Evolutionary conservation across 192 early-diverging fungal species (phyloP).

Genomic region (Coemansia sp.): DNA sequence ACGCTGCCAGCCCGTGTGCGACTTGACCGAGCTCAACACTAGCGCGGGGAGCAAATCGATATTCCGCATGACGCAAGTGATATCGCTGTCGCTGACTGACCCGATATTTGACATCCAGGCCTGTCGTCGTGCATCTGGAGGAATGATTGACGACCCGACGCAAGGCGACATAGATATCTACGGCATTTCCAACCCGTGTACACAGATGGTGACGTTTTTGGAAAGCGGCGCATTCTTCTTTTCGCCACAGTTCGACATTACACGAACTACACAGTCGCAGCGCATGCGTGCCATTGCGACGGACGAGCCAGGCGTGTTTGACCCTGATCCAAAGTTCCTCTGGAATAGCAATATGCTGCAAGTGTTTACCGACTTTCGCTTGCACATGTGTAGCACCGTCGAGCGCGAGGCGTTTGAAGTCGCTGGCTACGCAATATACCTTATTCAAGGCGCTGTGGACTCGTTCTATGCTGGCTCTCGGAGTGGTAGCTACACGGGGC

Average conservation of each 20-base stretch:
- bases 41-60: slow-evolving; percentile 29
- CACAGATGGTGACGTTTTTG: slow-evolving; percentile 72
- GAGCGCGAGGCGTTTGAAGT: slow-evolving; percentile 70
- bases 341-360: slow-evolving; percentile 91
- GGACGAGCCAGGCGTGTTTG: slow-evolving; percentile 43
- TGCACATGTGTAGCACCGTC: slow-evolving; percentile 62
- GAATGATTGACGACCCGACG: slow-evolving; percentile 41
- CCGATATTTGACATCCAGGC: slow-evolving; percentile 66
- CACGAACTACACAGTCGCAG: slow-evolving; percentile 74
- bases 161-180: slow-evolving; percentile 42
- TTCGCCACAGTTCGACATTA: slow-evolving; percentile 85
- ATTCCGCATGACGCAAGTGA: slow-evolving; percentile 70
- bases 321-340: slow-evolving; percentile 72
- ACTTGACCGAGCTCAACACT: slow-evolving; percentile 59
- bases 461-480: slow-evolving; percentile 14
- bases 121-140: slow-evolving; percentile 35
- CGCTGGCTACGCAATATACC: slow-evolving; percentile 69
- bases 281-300: slow-evolving; percentile 36
- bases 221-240: slow-evolving; percentile 92
- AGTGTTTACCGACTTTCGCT: slow-evolving; percentile 77
- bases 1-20: slow-evolving; percentile 62
- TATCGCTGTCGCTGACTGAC: slow-evolving; percentile 76
- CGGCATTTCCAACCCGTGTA: slow-evolving; percentile 71
- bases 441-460: slow-evolving; percentile 49
- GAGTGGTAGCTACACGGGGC: background rate